These are phyloP conservation scores for Akanthomyces muscarius DNA, from an alignment of 2,329 filamentous ascomycete species.

Conservation along the genomic window DNA sequence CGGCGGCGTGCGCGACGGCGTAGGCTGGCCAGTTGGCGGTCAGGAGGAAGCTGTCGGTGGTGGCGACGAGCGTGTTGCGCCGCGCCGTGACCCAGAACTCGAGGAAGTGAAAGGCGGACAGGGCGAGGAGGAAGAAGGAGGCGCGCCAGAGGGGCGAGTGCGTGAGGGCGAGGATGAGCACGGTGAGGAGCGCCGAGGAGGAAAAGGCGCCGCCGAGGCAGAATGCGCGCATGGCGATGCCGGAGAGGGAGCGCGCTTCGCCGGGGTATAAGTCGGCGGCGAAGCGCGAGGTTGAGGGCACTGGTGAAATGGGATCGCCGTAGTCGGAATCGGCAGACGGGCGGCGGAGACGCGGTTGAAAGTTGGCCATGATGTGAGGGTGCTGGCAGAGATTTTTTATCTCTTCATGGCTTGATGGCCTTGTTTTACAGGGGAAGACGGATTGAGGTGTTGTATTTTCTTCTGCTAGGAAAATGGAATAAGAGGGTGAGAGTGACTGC, in stretches of 20 bases:
- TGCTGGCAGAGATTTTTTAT: too few species aligned
- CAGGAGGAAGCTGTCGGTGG: conserved; percentile 74
- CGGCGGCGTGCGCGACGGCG: conserved; percentile 73
- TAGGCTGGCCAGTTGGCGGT: conserved; percentile 82
- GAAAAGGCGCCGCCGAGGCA: conserved; percentile 46
- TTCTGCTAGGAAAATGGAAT: too few species aligned
- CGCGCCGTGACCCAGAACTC: conserved; percentile 89
- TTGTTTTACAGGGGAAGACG: too few species aligned
- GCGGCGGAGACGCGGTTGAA: not conserved
- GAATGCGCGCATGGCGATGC: conserved; percentile 56
- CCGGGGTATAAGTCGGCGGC: conserved; percentile 31
- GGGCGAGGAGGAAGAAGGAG: conserved; percentile 62
- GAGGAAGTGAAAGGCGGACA: conserved; percentile 88
- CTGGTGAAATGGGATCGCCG: not conserved
- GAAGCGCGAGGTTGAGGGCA: conserved; percentile 26
- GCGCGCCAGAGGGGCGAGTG: conserved; percentile 54
- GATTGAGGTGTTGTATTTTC: too few species aligned
- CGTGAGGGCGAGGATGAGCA: conserved; percentile 33
- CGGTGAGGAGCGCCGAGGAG: conserved; percentile 30
- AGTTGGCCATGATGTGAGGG: not conserved
- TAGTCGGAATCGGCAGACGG: not conserved
- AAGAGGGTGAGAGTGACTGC: too few species aligned
- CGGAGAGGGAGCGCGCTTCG: conserved; percentile 53
- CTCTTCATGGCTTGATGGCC: too few species aligned
- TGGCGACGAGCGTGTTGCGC: conserved; percentile 73